phyloP scores from a whole-genome alignment of 331 rosid genomes.

The Stylosanthes scabra region DNA sequence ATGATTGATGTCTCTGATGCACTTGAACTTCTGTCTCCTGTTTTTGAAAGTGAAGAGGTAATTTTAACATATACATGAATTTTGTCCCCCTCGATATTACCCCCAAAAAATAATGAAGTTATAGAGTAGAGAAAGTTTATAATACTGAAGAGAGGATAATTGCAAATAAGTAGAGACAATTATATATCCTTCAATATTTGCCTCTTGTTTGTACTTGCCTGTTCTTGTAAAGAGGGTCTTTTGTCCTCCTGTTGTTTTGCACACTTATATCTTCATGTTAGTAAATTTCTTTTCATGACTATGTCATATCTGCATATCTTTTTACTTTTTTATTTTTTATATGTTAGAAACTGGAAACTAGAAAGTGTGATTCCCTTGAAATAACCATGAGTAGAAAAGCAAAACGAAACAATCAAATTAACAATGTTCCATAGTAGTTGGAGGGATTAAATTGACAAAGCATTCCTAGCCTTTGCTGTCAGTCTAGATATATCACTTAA shows the following conservation, averaged over 20 bases:
- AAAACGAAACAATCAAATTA: slow-evolving; percentile 8
- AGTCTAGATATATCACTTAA: slow-evolving; percentile 25
- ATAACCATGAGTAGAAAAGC: slow-evolving; percentile 23
- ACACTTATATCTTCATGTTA: too few species aligned
- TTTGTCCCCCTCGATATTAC: slow-evolving; percentile 9
- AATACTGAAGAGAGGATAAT: slow-evolving; percentile 6
- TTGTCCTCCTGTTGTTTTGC: too few species aligned
- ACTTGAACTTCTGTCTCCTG: slow-evolving; percentile 92
- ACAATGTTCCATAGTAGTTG: slow-evolving; percentile 4
- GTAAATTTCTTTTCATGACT: too few species aligned
- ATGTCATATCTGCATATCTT: too few species aligned
- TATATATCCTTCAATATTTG: slow-evolving; percentile 11
- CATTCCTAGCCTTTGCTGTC: slow-evolving; percentile 10
- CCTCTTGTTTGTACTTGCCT: too few species aligned
- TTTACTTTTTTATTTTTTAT: too few species aligned
- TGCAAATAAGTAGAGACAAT: slow-evolving; percentile 22
- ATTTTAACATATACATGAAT: slow-evolving; percentile 20
- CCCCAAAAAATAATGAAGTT: slow-evolving; percentile 9
- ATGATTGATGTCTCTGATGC: slow-evolving; percentile 98
- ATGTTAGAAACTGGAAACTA: too few species aligned
- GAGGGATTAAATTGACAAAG: slow-evolving; percentile 18
- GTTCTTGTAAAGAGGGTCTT: too few species aligned
- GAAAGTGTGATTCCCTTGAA: slow-evolving; percentile 5
- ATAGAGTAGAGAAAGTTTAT: slow-evolving; percentile 3
- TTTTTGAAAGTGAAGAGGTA: slow-evolving; percentile 99